Percentiles rank a stretch among this genome's conserved stretches.
phyloP scores from a whole-genome alignment of 75 land plant genomes.

The Cupressus sempervirens region DNA sequence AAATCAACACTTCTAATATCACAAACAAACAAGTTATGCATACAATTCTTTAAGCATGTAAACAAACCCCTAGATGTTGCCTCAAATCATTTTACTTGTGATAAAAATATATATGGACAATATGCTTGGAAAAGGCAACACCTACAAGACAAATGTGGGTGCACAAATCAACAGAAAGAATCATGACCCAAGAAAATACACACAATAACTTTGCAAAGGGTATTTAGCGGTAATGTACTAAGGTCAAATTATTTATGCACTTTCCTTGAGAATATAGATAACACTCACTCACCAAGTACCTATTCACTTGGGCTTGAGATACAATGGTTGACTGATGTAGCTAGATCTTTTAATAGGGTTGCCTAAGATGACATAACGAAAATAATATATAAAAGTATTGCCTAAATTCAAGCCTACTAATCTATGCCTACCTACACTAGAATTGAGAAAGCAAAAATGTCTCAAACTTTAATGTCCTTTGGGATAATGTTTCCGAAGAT shows the following conservation, averaged over 20 bases:
- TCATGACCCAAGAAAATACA: not conserved
- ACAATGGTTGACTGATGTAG: conserved; percentile 63
- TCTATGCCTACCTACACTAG: conserved; percentile 54
- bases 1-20: not conserved
- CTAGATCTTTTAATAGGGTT: conserved; percentile 57
- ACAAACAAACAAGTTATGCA: not conserved
- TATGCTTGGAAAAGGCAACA: too few species aligned
- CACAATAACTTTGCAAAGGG: not conserved
- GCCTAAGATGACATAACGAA: conserved; percentile 28
- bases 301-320: conserved; percentile 81
- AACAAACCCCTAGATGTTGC: conserved; percentile 58
- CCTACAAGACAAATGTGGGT: conserved; percentile 32
- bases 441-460: conserved; percentile 52
- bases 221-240: not conserved
- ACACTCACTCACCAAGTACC: conserved; percentile 43
- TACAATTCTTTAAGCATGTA: not conserved
- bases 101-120: conserved; percentile 76
- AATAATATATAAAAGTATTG: not conserved
- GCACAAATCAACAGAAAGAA: not conserved
- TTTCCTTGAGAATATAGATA: not conserved
- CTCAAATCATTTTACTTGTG: conserved; percentile 43
- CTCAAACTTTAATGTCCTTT: conserved; percentile 84
- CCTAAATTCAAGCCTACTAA: not conserved
- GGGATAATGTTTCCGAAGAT: conserved; percentile 56
- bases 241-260: not conserved